Conservation (phyloP, 2,329 filamentous ascomycete species). For the Fusarium udum region DNA sequence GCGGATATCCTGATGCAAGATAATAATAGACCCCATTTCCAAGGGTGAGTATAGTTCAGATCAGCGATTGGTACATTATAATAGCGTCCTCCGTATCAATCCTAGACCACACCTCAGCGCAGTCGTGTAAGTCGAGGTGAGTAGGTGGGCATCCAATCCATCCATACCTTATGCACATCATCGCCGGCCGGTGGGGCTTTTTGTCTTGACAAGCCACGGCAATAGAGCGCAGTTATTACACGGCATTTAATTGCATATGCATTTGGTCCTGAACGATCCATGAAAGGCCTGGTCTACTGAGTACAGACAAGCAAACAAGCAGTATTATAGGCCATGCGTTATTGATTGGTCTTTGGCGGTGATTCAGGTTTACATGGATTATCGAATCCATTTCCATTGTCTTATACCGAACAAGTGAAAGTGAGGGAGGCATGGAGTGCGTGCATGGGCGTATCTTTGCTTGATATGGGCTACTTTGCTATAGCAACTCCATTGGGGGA, state of each 20-base stretch:
- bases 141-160: conserved; percentile 1
- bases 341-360: neutral
- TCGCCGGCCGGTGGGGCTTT: conserved; percentile 6
- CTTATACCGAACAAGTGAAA: neutral
- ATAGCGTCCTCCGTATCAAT: neutral
- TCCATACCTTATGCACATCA: conserved; percentile 30
- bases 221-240: conserved; percentile 3
- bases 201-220: conserved; percentile 9
- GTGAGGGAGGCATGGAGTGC: neutral
- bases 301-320: neutral
- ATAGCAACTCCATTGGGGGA: neutral
- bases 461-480: neutral
- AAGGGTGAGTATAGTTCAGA: conserved; percentile 1
- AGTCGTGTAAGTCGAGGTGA: conserved; percentile 16
- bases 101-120: neutral
- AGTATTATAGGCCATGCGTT: neutral
- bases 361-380: neutral
- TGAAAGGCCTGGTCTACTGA: neutral
- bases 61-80: conserved; percentile 9
- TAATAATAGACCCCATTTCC: conserved; percentile 9
- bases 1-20: neutral
- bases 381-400: neutral
- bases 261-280: neutral
- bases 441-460: neutral
- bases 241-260: neutral